Evolutionary conservation across 139 green algal species (phyloP), one percentile per base, ranked within the genome.

Genomic region (Marvania coccoides): DNA sequence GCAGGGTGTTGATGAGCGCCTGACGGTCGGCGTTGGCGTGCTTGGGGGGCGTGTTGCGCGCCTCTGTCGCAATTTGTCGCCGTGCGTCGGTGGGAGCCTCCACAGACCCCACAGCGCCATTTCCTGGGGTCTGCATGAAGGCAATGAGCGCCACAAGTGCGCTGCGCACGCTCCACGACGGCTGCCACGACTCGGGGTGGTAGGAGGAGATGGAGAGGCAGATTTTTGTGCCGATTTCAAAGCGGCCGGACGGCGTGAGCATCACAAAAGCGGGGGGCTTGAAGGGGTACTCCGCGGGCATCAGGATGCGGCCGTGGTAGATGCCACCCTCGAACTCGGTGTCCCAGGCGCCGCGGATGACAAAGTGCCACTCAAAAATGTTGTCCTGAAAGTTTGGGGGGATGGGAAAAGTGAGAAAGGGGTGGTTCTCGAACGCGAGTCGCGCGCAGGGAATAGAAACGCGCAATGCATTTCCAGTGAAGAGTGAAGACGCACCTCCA

Each of bases 301-400:
- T 81, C 12, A 97, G 73, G 64, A 99, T 98, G 45, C 95, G 83
- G 26, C 95, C 95, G 67, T 97, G 91, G 72, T 98, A 99, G 37
- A 99, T 88, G 45, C 95, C 94, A 19, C 94, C 94, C 79, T 93
- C 88, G 72, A 98, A 99, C 59, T 96, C 87, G 1, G 87, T 91
- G 63, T 94, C 93, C 29, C 73, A 73, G 2, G 90, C 88, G 0
- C 95, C 95, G 3, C 86, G 66, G 31, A 99, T 87, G 2, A 86
- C 90, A 72, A 99, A 99, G 47, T 97, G 86, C 93, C 93, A 99
- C 71, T 99, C 93, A 75, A 99, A 99, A 35, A 99, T 91, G 69
- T 99, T 90, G 13, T 88, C 87, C 88, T 97, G 83, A 58, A 13
- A 24, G n/a, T n/a, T 33, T 2, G 8, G 23, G 19, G n/a, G 46